Evolutionary conservation across 495 filamentous ascomycete species (phyloP).

Genomic region (Opeltia flavorubescens): DNA sequence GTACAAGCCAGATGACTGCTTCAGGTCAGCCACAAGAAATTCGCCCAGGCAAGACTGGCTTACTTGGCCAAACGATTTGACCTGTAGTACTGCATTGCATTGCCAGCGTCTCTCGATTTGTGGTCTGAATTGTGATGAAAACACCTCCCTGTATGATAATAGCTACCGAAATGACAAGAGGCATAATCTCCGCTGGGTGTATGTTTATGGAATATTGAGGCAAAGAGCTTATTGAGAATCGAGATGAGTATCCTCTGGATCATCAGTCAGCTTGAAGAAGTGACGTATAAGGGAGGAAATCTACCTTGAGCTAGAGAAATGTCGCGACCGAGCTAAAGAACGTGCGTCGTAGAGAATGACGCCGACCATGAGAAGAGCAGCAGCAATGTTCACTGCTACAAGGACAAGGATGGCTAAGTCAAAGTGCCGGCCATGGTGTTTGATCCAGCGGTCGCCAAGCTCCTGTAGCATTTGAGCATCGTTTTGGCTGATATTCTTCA

Average conservation of each 20-base stretch:
- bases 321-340: constrained; percentile 1
- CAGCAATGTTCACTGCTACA: constrained; percentile 11
- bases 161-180: constrained; percentile 21
- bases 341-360: constrained; percentile 9
- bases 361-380: constrained; percentile 9
- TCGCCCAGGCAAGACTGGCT: background rate
- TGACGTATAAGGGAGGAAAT: background rate
- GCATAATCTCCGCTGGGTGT: constrained; percentile 25
- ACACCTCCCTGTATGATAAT: constrained; percentile 23
- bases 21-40: background rate
- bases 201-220: no score
- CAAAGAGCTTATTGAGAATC: no score
- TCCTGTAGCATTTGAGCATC: background rate
- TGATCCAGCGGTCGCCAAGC: background rate
- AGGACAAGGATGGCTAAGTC: constrained; percentile 7
- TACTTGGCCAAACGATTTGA: constrained; percentile 24
- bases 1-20: constrained; percentile 23
- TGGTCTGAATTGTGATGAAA: constrained; percentile 17
- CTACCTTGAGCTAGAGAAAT: background rate
- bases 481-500: background rate
- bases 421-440: background rate
- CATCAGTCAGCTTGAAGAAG: background rate
- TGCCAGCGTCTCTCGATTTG: constrained; percentile 12
- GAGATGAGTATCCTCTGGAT: constrained; percentile 5
- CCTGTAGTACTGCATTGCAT: constrained; percentile 15